Conservation (phyloP, 2,329 filamentous ascomycete genomes). For the Diaporthe humulicola region DNA sequence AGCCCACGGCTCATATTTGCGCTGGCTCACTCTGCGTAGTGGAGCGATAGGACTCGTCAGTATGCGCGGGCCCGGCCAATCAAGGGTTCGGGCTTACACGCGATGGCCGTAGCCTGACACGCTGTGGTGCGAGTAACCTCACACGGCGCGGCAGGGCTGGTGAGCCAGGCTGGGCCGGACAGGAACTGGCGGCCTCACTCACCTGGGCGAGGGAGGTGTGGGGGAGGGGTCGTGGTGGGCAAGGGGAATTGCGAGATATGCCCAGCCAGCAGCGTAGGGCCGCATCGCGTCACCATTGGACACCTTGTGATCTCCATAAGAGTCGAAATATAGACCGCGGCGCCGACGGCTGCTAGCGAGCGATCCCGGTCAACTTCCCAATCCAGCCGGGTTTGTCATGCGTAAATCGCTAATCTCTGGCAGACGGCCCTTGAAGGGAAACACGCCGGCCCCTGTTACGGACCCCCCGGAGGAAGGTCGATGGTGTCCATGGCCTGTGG, state of each 20-base stretch:
- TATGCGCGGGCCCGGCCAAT: conserved; percentile 33
- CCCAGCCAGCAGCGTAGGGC: conserved; percentile 39
- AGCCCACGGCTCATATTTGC: conserved; percentile 16
- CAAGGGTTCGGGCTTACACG: conserved; percentile 21
- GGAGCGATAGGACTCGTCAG: conserved; percentile 29
- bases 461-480: conserved; percentile 45
- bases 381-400: conserved; percentile 58
- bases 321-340: conserved; percentile 53
- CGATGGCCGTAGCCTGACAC: conserved; percentile 31
- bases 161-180: conserved; percentile 31
- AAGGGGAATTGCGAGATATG: conserved; percentile 29
- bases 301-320: conserved; percentile 51
- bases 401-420: conserved; percentile 44
- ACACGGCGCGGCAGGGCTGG: conserved; percentile 31
- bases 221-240: conserved; percentile 24
- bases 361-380: conserved; percentile 59
- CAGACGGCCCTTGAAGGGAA: conserved; percentile 2
- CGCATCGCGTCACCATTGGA: conserved; percentile 50
- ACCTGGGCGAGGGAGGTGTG: neutral
- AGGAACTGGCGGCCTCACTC: conserved; percentile 38
- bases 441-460: conserved; percentile 46
- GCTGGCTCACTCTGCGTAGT: conserved; percentile 29
- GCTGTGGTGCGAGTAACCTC: conserved; percentile 7
- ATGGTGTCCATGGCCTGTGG: conserved; percentile 36
- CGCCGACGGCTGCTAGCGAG: conserved; percentile 47